A percentile compares a stretch with the other conserved stretches of the same genome.
These are phyloP conservation scores for Exophiala oligosperma DNA, from an alignment of 2,329 filamentous ascomycete genomes.

Conservation along the genomic window DNA sequence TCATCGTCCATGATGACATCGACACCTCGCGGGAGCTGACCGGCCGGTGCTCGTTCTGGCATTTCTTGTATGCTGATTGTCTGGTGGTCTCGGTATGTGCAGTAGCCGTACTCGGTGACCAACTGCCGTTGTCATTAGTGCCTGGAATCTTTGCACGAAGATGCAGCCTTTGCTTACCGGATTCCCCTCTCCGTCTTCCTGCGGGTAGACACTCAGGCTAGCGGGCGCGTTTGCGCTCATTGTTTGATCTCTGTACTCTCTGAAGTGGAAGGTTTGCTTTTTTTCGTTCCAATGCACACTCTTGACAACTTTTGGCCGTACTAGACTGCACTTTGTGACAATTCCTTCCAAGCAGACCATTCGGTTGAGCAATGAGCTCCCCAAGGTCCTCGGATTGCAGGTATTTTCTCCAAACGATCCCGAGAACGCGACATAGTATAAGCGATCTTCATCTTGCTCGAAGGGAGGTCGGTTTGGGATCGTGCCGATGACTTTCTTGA, in stretches of 20 bases:
- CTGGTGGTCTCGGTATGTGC: constrained; percentile 93
- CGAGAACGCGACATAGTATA: constrained; percentile 95
- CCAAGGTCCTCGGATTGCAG: constrained; percentile 90
- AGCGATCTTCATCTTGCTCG: constrained; percentile 73
- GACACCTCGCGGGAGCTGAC: constrained; percentile 90
- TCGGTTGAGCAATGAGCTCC: constrained; percentile 84
- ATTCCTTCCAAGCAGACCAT: constrained; percentile 98
- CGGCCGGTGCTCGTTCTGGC: constrained; percentile 93
- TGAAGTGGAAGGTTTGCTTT: constrained; percentile 81
- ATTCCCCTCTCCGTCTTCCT: constrained; percentile 90
- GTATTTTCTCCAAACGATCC: constrained; percentile 94
- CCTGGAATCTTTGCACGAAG: neutral
- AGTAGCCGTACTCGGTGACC: constrained; percentile 93
- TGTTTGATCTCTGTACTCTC: constrained; percentile 93
- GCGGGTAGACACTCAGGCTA: constrained; percentile 89
- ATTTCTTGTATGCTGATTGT: constrained; percentile 99
- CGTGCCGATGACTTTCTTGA: constrained; percentile 84
- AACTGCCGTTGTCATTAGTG: constrained; percentile 49
- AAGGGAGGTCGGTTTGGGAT: constrained; percentile 73
- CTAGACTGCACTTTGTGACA: constrained; percentile 92
- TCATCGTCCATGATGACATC: constrained; percentile 98
- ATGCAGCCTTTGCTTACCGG: constrained; percentile 50
- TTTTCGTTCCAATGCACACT: constrained; percentile 95
- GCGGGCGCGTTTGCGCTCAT: constrained; percentile 87
- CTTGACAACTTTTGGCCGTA: constrained; percentile 95